Base-by-base conservation (phyloP, 768 basidiomycete genomes). In the Mycena chlorophos region DNA sequence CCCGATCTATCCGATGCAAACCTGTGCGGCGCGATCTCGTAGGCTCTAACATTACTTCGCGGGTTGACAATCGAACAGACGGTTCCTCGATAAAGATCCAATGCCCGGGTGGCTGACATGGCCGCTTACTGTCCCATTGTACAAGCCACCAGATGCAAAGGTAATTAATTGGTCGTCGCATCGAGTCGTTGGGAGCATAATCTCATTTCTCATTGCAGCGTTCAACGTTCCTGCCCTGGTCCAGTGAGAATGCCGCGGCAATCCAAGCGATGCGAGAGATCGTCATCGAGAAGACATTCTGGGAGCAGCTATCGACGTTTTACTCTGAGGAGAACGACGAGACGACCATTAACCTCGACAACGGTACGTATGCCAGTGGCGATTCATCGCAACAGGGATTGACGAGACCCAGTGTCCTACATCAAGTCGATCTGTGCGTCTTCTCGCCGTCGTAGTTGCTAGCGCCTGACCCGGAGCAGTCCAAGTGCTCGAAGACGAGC, bases 301-400 rank as follows among this genome's bases (percentile, higher is more conserved):
- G 91, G 91, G 76, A 83, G 65, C 75, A 82, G 60, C 56, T 92
- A 10, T 78, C 87, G 3, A 78, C 71, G 4, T 85, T 87, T 65
- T 91, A 87, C 65, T 79, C 88, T 0, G 86, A 91, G 66, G 91
- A 95, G 70, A 92, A 87, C 56, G 78, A 86, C 31, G 82, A 88
- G 51, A 84, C 80, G 1, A 69, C 71, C 3, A 78, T 89, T 30
- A 75, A 81, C 26, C 82, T 85, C 60, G 88, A 91, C 69, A 84
- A 90, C 63, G 79, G 87, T 8, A 85, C 86, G 17, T 82, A 75
- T 51, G 81, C 13, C n/a, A n/a, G n/a, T 42, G 6, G 20, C 13
- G 20, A 14, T 22, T 12, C 5, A 6, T 42, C 40, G 20, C 13
- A 42, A 14, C 5, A 42, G 22, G 13, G 40, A 20, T 19, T 22